Percentiles rank a stretch among this genome's conserved stretches.
These are phyloP conservation scores for Ophiognomonia clavigignenti-juglandacearum DNA, from an alignment of 2,329 filamentous ascomycete genomes.

Conservation along the genomic window DNA sequence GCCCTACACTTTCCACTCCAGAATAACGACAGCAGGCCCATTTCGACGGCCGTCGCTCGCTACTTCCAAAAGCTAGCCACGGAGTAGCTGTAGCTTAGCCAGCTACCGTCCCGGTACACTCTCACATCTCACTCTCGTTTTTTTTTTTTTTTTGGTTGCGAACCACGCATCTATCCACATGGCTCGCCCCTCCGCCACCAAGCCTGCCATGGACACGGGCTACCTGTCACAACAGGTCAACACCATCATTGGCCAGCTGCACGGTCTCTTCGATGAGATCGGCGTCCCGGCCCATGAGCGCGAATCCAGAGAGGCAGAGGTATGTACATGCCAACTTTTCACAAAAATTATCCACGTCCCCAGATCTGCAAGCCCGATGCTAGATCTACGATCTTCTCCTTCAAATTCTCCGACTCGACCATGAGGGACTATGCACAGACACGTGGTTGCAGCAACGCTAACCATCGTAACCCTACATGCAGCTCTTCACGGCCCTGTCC, in stretches of 20 bases:
- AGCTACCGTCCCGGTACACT: no score
- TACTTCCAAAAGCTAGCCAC: no score
- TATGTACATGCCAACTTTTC: conserved; percentile 35
- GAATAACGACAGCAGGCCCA: not conserved
- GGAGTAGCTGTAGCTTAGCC: no score
- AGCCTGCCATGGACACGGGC: conserved; percentile 70
- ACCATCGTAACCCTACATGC: conserved; percentile 11
- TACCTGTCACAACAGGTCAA: conserved; percentile 94
- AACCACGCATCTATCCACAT: conserved; percentile 8
- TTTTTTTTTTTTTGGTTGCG: no score
- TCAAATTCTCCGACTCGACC: conserved; percentile 8
- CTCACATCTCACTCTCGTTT: not conserved
- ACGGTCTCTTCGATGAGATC: conserved; percentile 95
- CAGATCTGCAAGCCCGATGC: not conserved
- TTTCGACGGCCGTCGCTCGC: not conserved
- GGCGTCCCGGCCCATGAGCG: conserved; percentile 92
- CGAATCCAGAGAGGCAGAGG: conserved; percentile 84
- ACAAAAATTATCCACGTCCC: not conserved
- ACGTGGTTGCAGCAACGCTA: conserved; percentile 13
- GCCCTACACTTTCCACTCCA: not conserved
- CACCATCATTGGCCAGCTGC: conserved; percentile 86
- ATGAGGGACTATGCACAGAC: conserved; percentile 9
- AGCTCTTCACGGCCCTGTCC: conserved; percentile 90
- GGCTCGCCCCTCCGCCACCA: conserved; percentile 2
- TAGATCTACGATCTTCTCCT: not conserved